Base-by-base conservation (phyloP, 768 basidiomycete species). In the Macrocybe gigantea region DNA sequence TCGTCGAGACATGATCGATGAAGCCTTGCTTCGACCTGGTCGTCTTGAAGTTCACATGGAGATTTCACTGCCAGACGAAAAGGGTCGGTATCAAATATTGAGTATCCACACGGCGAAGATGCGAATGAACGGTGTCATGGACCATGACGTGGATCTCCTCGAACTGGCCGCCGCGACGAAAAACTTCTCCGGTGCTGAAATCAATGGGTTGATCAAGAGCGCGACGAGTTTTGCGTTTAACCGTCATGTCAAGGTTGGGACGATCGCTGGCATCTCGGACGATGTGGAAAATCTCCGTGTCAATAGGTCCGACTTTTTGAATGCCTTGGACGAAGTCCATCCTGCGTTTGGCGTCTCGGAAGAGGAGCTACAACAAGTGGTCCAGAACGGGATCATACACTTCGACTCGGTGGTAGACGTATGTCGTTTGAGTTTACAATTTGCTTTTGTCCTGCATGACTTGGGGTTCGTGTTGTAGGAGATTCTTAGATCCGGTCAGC, bases 31-130 rank as follows among this genome's bases (percentile, higher is more conserved):
- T 5, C 93, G 96, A 58, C 94, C 96, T 1, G 96, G 96, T 38
- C 94, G 96, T 74, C 85, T 99, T 41, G 96, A 99, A 64, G 94
- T 98, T 10, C 96, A 98, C 67, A 96, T 99, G 86, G 96, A 99
- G 68, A 98, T 99, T 52, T 97, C 94, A 2, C 75, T 99, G 0
- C 96, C 96, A 0, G 95, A 98, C 60, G 94, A 93, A 60, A 68
- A 85, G 2, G 96, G 96, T 30, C 88, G 96, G 2, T 72, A 76
- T 49, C 96, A 99, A 67, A 99, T 98, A 57, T 77, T 99, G 50
- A 88, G 73, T 55, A 99, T 99, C 59, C 96, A 99, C 64, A 99
- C 96, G 0, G 61, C 78, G 45, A 94, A 93, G 69, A 99, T 99
- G 96, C 82, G 91, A 33, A 77, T 65, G 30, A 98, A 97, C 62